Evolutionary conservation across 768 basidiomycete species (phyloP).

Genomic region (Kwoniella europaea): DNA sequence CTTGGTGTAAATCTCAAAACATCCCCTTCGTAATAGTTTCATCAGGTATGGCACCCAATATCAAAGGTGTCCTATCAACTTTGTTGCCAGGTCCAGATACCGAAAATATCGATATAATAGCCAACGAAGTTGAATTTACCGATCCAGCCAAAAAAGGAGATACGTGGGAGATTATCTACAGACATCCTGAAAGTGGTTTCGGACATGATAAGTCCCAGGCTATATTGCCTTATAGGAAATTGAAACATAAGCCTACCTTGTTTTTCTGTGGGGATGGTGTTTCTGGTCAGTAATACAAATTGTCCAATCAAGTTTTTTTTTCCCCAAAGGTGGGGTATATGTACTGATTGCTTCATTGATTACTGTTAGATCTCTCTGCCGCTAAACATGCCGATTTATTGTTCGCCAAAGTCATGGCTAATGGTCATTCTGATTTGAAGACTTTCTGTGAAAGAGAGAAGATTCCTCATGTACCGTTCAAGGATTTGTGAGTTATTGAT

Average conservation of each 20-base stretch:
- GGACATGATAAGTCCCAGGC: slow-evolving; percentile 98
- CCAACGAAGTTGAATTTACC: slow-evolving; percentile 79
- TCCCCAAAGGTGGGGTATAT: no score
- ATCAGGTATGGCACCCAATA: slow-evolving; percentile 91
- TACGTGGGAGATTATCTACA: slow-evolving; percentile 71
- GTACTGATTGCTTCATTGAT: neutral
- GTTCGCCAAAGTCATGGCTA: slow-evolving; percentile 75
- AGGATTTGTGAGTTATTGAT: slow-evolving; percentile 61
- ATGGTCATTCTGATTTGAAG: slow-evolving; percentile 75
- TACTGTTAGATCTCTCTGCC: slow-evolving; percentile 79
- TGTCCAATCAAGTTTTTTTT: no score
- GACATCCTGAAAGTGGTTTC: slow-evolving; percentile 84
- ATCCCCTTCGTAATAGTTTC: slow-evolving; percentile 93
- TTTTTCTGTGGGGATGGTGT: slow-evolving; percentile 99
- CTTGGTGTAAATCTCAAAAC: slow-evolving; percentile 77
- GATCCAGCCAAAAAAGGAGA: slow-evolving; percentile 70
- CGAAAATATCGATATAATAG: slow-evolving; percentile 83
- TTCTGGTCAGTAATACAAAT: slow-evolving; percentile 66
- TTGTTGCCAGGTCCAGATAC: slow-evolving; percentile 76
- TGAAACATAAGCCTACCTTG: slow-evolving; percentile 71
- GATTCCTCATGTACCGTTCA: slow-evolving; percentile 79
- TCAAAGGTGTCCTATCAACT: slow-evolving; percentile 84
- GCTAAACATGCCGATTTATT: slow-evolving; percentile 89
- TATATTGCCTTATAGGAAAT: slow-evolving; percentile 83
- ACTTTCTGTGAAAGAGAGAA: slow-evolving; percentile 77